phyloP scores from a whole-genome alignment of 1,284 basidiomycete genomes.

The Ustilago lituana region DNA sequence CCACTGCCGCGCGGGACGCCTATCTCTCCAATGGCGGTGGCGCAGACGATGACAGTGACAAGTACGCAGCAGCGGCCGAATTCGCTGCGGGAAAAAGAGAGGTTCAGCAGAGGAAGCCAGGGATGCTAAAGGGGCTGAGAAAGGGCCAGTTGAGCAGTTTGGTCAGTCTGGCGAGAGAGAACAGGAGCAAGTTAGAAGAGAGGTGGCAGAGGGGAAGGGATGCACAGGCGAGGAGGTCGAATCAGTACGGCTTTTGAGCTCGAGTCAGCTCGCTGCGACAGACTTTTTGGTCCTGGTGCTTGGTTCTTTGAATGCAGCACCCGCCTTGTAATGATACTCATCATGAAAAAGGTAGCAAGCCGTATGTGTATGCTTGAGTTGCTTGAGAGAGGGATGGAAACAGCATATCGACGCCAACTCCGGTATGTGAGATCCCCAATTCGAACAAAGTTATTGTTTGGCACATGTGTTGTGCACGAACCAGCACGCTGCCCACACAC shows the following conservation, averaged over 20 bases:
- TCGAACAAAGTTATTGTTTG: background rate
- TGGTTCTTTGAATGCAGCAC: too few relatives aligned
- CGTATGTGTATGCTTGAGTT: background rate
- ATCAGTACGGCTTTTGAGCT: conserved; percentile 30
- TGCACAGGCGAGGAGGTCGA: conserved; percentile 17
- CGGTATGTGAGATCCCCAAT: conserved; percentile 6
- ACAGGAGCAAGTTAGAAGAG: conserved; percentile 52
- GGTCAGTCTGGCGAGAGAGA: conserved; percentile 57
- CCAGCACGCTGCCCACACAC: conserved; percentile 9
- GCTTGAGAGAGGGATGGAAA: background rate
- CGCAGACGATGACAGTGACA: conserved; percentile 24
- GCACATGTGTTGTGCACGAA: conserved; percentile 19
- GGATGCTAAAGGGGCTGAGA: conserved; percentile 47
- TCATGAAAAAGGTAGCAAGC: too few relatives aligned
- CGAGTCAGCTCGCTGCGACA: too few relatives aligned
- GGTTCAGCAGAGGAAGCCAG: conserved; percentile 37
- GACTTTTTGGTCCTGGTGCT: too few relatives aligned
- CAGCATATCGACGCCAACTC: too few relatives aligned
- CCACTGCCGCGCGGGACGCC: conserved; percentile 46
- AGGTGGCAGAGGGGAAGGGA: conserved; percentile 49
- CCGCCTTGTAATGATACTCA: too few relatives aligned
- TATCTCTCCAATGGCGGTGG: conserved; percentile 8
- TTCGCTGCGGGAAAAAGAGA: conserved; percentile 34
- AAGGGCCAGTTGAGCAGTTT: conserved; percentile 61
- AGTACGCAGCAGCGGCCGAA: conserved; percentile 40